Evolutionary conservation across 73 alveolate species (phyloP), one percentile per base, ranked within the genome.

Genomic region (Urostyla sp.): DNA sequence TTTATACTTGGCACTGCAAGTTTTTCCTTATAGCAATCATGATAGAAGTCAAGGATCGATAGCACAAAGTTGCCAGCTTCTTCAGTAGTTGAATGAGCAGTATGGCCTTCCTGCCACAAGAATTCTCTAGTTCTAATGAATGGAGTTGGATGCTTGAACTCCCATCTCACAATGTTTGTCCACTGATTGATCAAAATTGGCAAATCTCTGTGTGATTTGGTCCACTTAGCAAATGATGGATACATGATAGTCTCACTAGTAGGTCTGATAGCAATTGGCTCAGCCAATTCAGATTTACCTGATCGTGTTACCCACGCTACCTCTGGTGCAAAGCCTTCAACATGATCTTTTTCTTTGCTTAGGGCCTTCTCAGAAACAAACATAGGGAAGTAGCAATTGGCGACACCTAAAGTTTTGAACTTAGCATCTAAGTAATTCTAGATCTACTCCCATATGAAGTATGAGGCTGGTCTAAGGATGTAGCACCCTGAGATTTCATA

Each of bases 301-400:
- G 94, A 69, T 88, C 85, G 92, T 57, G 98, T 94, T 60, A 94
- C 97, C 98, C 97, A 92, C 15, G 99, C 99, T 0, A 95, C 97
- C 83, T 94, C 98, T 0, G 97, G 98, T 0, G 98, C 86, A 45
- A 94, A 94, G 53, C 96, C 98, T 72, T 92, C 98, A 6, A 91
- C 80, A 77, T 94, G 98, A 45, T 89, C 95, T 44, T 92, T 87
- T 76, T 94, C 98, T 69, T 94, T 92, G 75, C 66, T 85, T 72
- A 94, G 88, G 61, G 94, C 92, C 59, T 90, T 83, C 77, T 92
- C 88, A 21, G 95, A 75, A 16, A 92, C 97, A 72, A 94, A 92
- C 94, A 94, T 85, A 8, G 98, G 98, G 83, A 94, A 94, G 87
- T 94, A 92, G 74, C 91, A 87, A 81, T 94, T 94, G 55, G 82